A percentile compares a stretch with the other conserved stretches of the same genome.
Evolutionary conservation across 352 stramenopile species (phyloP).

Genomic region (Nothophytophthora sp.): DNA sequence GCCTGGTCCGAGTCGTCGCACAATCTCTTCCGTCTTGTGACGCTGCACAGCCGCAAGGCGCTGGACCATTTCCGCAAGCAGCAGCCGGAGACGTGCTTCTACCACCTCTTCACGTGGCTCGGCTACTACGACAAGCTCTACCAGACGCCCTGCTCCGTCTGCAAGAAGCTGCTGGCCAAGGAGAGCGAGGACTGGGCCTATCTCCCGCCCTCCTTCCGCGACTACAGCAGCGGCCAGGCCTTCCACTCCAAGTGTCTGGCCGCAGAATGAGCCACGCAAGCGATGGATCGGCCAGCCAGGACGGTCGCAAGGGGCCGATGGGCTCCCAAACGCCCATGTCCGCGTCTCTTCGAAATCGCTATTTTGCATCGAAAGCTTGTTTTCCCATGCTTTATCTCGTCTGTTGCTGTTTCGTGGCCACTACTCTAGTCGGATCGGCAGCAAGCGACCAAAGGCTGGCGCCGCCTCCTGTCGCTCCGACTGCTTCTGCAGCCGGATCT

Average conservation of each 20-base stretch:
- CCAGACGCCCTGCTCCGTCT: constrained; percentile 82
- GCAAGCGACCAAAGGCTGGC: constrained; percentile 47
- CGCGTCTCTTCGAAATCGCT: too few relatives aligned
- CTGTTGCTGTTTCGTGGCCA: constrained; percentile 6
- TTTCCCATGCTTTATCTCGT: constrained; percentile 5
- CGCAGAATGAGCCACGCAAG: constrained; percentile 37
- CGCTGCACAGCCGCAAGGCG: constrained; percentile 74
- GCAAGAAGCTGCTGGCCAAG: constrained; percentile 86
- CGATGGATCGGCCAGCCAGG: background rate
- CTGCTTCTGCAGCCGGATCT: constrained; percentile 37
- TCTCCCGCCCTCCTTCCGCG: constrained; percentile 82
- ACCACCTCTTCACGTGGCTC: constrained; percentile 86
- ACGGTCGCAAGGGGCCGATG: too few relatives aligned
- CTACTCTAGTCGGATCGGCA: constrained; percentile 71
- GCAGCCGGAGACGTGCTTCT: constrained; percentile 86
- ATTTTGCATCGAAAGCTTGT: too few relatives aligned
- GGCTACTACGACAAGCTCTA: constrained; percentile 90
- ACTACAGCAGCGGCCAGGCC: constrained; percentile 79
- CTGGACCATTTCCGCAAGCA: constrained; percentile 85
- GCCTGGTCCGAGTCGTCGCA: constrained; percentile 85
- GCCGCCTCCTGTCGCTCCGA: constrained; percentile 3
- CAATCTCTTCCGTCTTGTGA: constrained; percentile 78
- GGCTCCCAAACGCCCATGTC: too few relatives aligned
- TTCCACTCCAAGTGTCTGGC: constrained; percentile 86
- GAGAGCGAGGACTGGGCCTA: constrained; percentile 82